Percentiles rank a stretch among this genome's conserved stretches.
Evolutionary conservation across 148 eudicot species (phyloP).

Genomic region (Suaeda aralocaspica): DNA sequence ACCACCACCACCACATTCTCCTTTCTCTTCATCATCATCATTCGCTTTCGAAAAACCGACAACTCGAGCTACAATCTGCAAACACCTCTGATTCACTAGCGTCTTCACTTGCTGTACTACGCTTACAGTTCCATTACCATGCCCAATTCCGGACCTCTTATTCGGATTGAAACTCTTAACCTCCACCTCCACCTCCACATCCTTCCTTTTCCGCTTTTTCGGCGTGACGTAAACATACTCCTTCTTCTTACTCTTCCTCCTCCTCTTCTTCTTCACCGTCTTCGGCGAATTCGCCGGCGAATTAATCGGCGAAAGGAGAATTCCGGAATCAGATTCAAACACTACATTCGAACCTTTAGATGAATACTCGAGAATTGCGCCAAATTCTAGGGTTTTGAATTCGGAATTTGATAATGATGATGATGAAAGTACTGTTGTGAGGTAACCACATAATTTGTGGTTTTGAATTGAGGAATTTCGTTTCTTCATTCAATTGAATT

Average conservation of each 20-base stretch:
- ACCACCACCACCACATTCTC: too few species aligned
- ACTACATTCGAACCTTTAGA: slow-evolving; percentile 29
- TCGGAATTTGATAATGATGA: slow-evolving; percentile 1
- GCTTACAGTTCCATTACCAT: slow-evolving; percentile 40
- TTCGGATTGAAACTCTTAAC: too few species aligned
- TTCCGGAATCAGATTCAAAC: slow-evolving; percentile 34
- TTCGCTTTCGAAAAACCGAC: slow-evolving; percentile 24
- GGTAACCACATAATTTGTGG: slow-evolving; percentile 72
- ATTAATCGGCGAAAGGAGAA: slow-evolving; percentile 29
- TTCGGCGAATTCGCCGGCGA: background rate
- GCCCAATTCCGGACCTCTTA: slow-evolving; percentile 34
- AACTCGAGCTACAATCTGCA: slow-evolving; percentile 38
- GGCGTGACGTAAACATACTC: too few species aligned
- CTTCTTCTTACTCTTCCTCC: slow-evolving; percentile 18
- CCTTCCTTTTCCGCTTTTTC: slow-evolving; percentile 31
- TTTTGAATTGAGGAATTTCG: slow-evolving; percentile 29
- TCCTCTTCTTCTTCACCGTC: background rate
- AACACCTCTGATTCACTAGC: slow-evolving; percentile 46
- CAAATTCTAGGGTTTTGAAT: slow-evolving; percentile 32
- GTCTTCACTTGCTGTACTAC: slow-evolving; percentile 61
- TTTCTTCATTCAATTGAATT: slow-evolving; percentile 17
- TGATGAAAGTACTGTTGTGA: slow-evolving; percentile 36
- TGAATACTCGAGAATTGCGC: slow-evolving; percentile 32
- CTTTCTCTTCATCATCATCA: slow-evolving; percentile 17
- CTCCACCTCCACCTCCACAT: background rate